phyloP scores from a whole-genome alignment of 2,329 filamentous ascomycete species.

The Dactylellina sp. region DNA sequence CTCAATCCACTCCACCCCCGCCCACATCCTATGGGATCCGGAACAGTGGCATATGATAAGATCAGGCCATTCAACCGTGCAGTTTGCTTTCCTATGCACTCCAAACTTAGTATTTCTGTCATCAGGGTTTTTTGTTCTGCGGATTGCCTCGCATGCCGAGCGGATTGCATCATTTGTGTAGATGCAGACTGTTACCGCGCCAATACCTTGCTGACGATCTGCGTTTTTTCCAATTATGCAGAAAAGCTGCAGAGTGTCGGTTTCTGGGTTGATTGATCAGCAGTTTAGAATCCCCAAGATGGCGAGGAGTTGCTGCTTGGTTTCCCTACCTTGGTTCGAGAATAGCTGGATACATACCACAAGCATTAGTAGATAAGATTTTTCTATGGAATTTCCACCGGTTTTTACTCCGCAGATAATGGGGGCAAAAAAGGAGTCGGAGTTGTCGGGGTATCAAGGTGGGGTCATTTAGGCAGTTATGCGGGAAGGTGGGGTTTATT shows the following conservation, averaged over 20 bases:
- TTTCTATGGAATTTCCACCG: no score
- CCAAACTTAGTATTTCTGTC: slow-evolving; percentile 12
- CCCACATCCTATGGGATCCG: no score
- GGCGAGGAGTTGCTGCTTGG: no score
- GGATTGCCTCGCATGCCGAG: not conserved
- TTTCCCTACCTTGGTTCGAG: no score
- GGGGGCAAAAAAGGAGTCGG: not conserved
- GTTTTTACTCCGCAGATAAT: no score
- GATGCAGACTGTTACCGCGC: slow-evolving; percentile 22
- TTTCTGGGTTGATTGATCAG: not conserved
- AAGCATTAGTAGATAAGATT: no score
- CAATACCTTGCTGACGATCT: slow-evolving; percentile 23
- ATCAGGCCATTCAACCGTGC: slow-evolving; percentile 26
- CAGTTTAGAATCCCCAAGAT: no score
- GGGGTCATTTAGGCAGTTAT: slow-evolving; percentile 24
- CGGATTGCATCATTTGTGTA: slow-evolving; percentile 24
- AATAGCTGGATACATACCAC: no score
- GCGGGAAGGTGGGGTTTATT: slow-evolving; percentile 16
- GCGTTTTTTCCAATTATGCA: slow-evolving; percentile 1
- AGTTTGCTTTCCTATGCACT: not conserved
- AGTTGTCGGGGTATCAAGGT: slow-evolving; percentile 30
- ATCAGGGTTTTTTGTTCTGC: no score
- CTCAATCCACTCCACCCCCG: no score
- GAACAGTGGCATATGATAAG: not conserved
- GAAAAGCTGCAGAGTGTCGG: not conserved